These are phyloP conservation scores for Periconia sp. DNA, from an alignment of 2,329 filamentous ascomycete genomes.

Conservation along the genomic window DNA sequence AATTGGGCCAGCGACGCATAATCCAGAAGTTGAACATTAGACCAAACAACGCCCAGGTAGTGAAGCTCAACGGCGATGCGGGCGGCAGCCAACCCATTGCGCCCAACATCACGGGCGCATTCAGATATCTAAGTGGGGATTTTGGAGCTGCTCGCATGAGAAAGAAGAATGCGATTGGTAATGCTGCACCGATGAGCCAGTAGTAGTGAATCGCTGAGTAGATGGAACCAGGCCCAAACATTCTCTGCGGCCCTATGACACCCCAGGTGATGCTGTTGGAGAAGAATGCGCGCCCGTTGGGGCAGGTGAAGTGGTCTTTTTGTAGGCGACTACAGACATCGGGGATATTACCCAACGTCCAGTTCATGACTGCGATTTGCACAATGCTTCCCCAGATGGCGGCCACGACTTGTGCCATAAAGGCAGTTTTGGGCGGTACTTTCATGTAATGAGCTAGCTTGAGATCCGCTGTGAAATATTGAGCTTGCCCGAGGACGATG, in stretches of 20 bases:
- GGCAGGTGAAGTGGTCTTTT: conserved; percentile 62
- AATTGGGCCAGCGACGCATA: conserved; percentile 65
- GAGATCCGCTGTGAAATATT: conserved; percentile 53
- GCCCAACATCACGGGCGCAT: conserved; percentile 58
- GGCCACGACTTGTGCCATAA: conserved; percentile 66
- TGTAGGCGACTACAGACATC: conserved; percentile 64
- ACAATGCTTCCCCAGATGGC: conserved; percentile 68
- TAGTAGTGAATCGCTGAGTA: conserved; percentile 70
- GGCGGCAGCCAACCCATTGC: conserved; percentile 53
- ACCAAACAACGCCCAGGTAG: conserved; percentile 70
- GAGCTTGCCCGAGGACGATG: conserved; percentile 26
- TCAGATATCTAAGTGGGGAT: conserved; percentile 66
- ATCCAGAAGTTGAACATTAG: conserved; percentile 70
- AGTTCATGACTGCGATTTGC: conserved; percentile 66
- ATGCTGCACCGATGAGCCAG: conserved; percentile 66
- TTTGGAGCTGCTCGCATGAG: conserved; percentile 64
- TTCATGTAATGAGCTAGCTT: conserved; percentile 57
- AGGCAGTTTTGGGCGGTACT: conserved; percentile 66
- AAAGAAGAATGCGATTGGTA: conserved; percentile 65
- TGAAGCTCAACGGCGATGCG: conserved; percentile 70
- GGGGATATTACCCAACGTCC: conserved; percentile 58
- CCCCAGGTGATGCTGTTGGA: conserved; percentile 66
- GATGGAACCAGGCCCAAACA: conserved; percentile 65
- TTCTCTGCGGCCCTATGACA: conserved; percentile 68
- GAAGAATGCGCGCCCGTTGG: conserved; percentile 63